phyloP scores from a whole-genome alignment of 176 grass and related monocot genomes.

The maize (Zea mays) region Zm-B73-REFERENCE-NAM-5.0 NC_050103.1:78564001-78564500 shows the following conservation, averaged over 20 bases:
- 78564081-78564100: neutral
- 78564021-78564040: neutral
- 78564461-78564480: constrained; percentile 56
- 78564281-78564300: constrained; percentile 53
- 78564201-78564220: neutral
- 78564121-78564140: neutral
- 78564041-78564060: neutral
- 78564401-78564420: constrained; percentile 49
- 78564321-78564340: constrained; percentile 40
- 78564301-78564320: constrained; percentile 48
- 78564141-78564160: neutral
- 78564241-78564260: constrained; percentile 25
- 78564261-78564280: constrained; percentile 5
- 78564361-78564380: constrained; percentile 73
- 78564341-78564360: constrained; percentile 71
- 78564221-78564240: constrained; percentile 24
- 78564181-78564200: constrained; percentile 4
- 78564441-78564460: constrained; percentile 68
- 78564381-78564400: constrained; percentile 45
- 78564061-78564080: neutral
- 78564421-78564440: constrained; percentile 65
- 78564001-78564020: neutral
- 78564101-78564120: neutral
- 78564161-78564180: neutral
- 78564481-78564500: constrained; percentile 93